Evolutionary conservation across 129 eudicot genomes (phyloP), one percentile per base, ranked within the genome.

Genomic region (Glebionis coronaria): DNA sequence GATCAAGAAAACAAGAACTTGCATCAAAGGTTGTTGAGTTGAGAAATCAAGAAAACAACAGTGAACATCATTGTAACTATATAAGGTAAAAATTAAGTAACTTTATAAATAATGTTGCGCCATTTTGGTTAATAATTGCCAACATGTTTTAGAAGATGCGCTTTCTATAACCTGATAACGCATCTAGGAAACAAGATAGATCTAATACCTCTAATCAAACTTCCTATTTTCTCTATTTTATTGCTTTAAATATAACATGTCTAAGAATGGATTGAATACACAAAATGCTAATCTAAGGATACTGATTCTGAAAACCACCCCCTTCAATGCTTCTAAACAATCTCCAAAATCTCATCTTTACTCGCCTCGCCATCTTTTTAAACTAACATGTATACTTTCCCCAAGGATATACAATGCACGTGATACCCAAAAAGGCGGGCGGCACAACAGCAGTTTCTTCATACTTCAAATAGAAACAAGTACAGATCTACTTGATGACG

Each of bases 401-500:
- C 25, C 7, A 25, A 42, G 20, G 38, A 63, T 73, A 52, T 55
- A 53, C 28, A 66, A 20, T 3, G 63, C 44, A 44, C 14, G 44
- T 40, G 29, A 28, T 58, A 58, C 20, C 4, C 44, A 13, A 27
- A 11, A 27, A 21, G 9, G 12, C 9, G 54, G 73, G 31, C 13
- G 44, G 63, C 42, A 9, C 6, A 16, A 20, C 55, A 35, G 50
- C 63, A 68, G 28, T 65, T 44, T 56, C 77, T 3, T 2, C 63
- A 53, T 42, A 65, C 49, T 73, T 45, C 65, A 28, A 40, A 55
- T 28, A 46, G 25, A 54, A 44, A 54, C 23, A 27, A 20, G 38
- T 53, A 27, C 15, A 35, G 65, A 21, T 67, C 83, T 85, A 80
- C 61, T 67, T 78, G 53, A 80, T 55, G 70, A 72, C 21, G 10